A percentile compares a stretch with the other conserved stretches of the same genome.
phyloP scores from a whole-genome alignment of 2,329 filamentous ascomycete species.

The Diaporthe destruens region DNA sequence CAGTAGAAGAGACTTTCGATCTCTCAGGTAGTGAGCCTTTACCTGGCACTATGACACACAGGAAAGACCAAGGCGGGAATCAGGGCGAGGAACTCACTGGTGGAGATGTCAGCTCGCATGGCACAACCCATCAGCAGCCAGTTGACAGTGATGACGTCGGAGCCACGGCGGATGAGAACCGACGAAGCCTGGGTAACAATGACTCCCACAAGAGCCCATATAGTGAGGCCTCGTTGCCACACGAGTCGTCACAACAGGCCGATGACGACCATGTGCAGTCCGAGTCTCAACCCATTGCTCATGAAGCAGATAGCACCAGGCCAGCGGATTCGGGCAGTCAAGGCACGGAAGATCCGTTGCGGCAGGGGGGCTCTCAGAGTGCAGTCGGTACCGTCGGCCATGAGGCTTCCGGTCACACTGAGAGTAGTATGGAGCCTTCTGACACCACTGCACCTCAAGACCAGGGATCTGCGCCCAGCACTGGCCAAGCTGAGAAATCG shows the following conservation, averaged over 20 bases:
- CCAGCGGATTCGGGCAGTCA: background rate
- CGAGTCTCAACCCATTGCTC: background rate
- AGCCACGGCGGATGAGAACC: background rate
- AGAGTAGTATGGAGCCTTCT: background rate
- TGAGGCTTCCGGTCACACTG: background rate
- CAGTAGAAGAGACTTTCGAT: constrained; percentile 35
- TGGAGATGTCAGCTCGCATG: background rate
- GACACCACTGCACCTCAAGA: background rate
- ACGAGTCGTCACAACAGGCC: background rate
- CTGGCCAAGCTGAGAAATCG: background rate
- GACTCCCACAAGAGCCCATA: background rate
- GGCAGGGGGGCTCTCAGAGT: background rate
- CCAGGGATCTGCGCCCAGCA: background rate
- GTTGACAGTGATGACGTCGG: background rate
- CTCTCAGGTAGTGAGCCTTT: constrained; percentile 40
- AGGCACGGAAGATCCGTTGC: background rate
- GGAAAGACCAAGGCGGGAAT: constrained; percentile 24
- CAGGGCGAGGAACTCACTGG: background rate
- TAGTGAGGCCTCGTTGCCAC: background rate
- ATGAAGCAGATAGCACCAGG: background rate
- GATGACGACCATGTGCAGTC: background rate
- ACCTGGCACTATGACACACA: constrained; percentile 43
- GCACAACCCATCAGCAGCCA: background rate
- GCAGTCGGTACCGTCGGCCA: background rate
- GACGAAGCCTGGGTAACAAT: background rate